Percentiles rank a stretch among this genome's conserved stretches.
Conservation (phyloP, 352 stramenopile genomes). For the Phytophthora nicotianae region DNA sequence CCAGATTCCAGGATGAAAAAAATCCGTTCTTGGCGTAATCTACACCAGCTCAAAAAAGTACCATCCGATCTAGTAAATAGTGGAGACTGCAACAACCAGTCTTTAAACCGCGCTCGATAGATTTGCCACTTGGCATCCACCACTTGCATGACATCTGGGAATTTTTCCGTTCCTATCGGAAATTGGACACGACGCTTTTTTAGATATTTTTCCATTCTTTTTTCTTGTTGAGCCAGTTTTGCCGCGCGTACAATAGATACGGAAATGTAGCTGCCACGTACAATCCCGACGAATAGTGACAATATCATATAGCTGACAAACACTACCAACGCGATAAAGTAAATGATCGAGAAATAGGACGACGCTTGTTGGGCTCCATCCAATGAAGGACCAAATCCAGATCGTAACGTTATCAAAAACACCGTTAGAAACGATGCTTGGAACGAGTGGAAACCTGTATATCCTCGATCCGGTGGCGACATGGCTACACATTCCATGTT, state of each 20-base stretch:
- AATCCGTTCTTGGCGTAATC: conserved; percentile 60
- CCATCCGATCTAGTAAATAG: conserved; percentile 64
- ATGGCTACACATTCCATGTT: conserved; percentile 62
- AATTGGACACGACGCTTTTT: conserved; percentile 61
- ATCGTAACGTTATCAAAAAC: conserved; percentile 78
- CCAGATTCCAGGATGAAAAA: conserved; percentile 69
- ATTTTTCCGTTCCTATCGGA: conserved; percentile 56
- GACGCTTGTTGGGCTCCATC: conserved; percentile 74
- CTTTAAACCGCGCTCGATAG: conserved; percentile 19
- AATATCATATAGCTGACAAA: conserved; percentile 90
- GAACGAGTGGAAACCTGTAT: conserved; percentile 86
- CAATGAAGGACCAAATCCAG: conserved; percentile 77
- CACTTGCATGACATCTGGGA: conserved; percentile 66
- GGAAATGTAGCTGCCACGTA: conserved; percentile 79
- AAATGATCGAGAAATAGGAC: conserved; percentile 79
- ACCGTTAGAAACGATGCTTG: conserved; percentile 82
- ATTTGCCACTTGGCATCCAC: conserved; percentile 43
- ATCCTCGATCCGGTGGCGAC: conserved; percentile 67
- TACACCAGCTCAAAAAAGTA: conserved; percentile 62
- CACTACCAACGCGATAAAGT: conserved; percentile 81
- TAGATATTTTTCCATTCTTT: conserved; percentile 44
- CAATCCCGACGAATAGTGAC: conserved; percentile 81
- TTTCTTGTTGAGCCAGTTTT: conserved; percentile 36
- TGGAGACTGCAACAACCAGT: conserved; percentile 46
- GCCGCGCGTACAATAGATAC: conserved; percentile 57